Conservation (phyloP, 1,284 basidiomycete species). For the Ceratobasidium sp. region DNA sequence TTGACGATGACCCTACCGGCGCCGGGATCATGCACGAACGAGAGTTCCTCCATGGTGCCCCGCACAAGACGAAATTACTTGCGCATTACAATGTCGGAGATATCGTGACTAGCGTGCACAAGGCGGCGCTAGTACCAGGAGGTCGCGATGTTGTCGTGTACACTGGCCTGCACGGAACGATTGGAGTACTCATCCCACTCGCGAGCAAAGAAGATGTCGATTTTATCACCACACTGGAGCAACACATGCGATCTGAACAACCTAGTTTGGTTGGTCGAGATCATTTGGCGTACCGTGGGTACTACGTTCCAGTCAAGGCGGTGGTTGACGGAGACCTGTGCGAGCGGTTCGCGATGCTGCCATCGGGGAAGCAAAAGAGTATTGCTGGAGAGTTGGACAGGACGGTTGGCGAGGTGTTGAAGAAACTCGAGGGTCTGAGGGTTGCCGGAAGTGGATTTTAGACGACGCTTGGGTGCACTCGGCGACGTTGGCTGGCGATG, state of each 20-base stretch:
- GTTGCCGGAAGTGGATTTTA: conserved; percentile 90
- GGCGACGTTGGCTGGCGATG: too few relatives aligned
- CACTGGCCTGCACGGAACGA: conserved; percentile 91
- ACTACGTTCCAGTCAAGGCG: conserved; percentile 92
- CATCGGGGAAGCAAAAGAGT: conserved; percentile 76
- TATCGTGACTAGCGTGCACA: conserved; percentile 89
- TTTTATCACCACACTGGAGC: conserved; percentile 94
- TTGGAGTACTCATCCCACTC: conserved; percentile 94
- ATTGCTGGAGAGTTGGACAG: conserved; percentile 89
- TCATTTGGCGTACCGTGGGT: conserved; percentile 90
- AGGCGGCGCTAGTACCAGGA: conserved; percentile 90
- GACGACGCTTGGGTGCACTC: conserved; percentile 58
- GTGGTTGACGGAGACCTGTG: conserved; percentile 93
- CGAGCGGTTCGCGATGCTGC: conserved; percentile 78
- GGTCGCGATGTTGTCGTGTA: conserved; percentile 94
- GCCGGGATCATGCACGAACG: conserved; percentile 97
- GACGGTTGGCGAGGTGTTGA: conserved; percentile 89
- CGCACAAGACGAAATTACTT: conserved; percentile 90
- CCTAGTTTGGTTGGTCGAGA: conserved; percentile 89
- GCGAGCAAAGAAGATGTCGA: conserved; percentile 98
- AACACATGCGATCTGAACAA: conserved; percentile 92
- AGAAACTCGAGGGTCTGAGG: conserved; percentile 91
- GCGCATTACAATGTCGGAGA: conserved; percentile 96
- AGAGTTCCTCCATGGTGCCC: conserved; percentile 90
- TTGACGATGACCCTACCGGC: conserved; percentile 97